These are phyloP conservation scores for Backusella luteola DNA, from an alignment of 192 early-diverging fungal species.

Conservation along the genomic window DNA sequence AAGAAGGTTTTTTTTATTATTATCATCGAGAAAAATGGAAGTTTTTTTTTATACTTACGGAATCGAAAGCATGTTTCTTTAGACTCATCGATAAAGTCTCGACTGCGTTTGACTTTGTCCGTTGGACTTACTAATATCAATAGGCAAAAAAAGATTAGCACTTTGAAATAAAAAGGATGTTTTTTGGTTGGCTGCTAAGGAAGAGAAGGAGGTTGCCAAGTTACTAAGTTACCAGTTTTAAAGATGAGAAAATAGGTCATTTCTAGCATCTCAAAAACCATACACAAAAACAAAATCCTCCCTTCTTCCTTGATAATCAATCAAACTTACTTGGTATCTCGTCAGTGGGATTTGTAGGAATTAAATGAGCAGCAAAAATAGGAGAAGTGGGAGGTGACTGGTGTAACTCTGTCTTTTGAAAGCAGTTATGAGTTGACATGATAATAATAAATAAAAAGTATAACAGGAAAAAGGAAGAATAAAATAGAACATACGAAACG, in stretches of 20 bases:
- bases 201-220: neutral
- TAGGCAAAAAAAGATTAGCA: neutral
- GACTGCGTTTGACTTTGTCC: neutral
- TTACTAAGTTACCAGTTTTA: neutral
- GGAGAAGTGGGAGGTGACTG: neutral
- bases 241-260: neutral
- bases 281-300: neutral
- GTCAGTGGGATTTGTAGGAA: neutral
- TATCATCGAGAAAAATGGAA: neutral
- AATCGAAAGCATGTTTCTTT: conserved; percentile 3
- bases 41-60: neutral
- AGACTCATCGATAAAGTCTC: neutral
- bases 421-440: neutral
- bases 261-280: neutral
- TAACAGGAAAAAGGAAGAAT: neutral
- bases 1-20: neutral
- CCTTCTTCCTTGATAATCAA: neutral
- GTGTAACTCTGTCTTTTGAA: neutral
- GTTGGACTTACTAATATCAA: neutral
- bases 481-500: neutral
- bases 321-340: neutral
- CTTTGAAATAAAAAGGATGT: neutral
- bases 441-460: conserved; percentile 5
- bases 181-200: neutral
- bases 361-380: neutral